Conservation (phyloP, 768 basidiomycete species). For the Tremella yokohamensis region DNA sequence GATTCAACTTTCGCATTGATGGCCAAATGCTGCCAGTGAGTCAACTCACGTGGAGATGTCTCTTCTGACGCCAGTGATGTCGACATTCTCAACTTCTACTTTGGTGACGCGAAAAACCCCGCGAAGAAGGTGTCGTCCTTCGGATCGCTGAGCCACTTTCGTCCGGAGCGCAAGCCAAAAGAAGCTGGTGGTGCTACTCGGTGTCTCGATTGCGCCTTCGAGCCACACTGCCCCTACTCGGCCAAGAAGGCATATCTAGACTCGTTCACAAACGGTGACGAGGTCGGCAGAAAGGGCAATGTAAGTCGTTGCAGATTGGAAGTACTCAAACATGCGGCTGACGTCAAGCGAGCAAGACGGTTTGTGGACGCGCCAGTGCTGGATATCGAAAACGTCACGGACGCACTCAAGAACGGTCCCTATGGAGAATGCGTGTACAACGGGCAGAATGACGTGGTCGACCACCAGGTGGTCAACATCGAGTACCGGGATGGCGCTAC, state of each 20-base stretch:
- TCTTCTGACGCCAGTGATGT: constrained; percentile 63
- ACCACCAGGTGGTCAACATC: constrained; percentile 79
- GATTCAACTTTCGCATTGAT: constrained; percentile 74
- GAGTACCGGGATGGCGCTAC: constrained; percentile 77
- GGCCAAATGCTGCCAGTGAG: constrained; percentile 86
- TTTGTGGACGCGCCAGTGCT: constrained; percentile 73
- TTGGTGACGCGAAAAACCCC: constrained; percentile 8
- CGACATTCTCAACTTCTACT: constrained; percentile 56
- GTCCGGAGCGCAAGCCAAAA: constrained; percentile 64
- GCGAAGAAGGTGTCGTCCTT: constrained; percentile 68
- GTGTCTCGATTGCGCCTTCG: constrained; percentile 70
- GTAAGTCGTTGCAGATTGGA: too few species aligned
- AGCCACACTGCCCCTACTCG: constrained; percentile 73
- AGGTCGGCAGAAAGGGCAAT: not conserved
- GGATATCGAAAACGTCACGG: constrained; percentile 76
- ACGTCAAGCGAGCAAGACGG: constrained; percentile 5
- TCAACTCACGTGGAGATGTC: not conserved
- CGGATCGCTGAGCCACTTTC: constrained; percentile 78
- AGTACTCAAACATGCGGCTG: not conserved
- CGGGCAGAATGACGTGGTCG: constrained; percentile 75
- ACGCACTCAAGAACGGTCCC: constrained; percentile 63
- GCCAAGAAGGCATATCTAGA: constrained; percentile 85
- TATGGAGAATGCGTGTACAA: constrained; percentile 75
- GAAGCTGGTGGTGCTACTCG: constrained; percentile 64
- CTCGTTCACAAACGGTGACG: constrained; percentile 35